Conservation (phyloP, 305 asterid genomes). For the Euphrasia arctica region DNA sequence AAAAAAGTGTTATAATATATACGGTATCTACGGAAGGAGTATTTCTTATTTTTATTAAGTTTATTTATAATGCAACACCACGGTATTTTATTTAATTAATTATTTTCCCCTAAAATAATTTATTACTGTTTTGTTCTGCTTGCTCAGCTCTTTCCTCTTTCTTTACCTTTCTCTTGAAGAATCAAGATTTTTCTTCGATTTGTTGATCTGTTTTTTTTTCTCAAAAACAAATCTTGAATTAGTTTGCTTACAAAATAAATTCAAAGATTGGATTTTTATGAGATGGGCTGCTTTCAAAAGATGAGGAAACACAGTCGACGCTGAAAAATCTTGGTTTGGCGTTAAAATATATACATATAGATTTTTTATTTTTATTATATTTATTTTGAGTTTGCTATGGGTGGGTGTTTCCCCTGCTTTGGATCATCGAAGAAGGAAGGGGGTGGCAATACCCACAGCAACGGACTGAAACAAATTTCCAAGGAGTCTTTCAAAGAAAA, state of each 20-base stretch:
- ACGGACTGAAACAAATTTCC: conserved; percentile 56
- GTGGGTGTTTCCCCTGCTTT: conserved; percentile 84
- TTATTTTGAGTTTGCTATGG: conserved; percentile 52
- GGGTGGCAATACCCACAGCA: conserved; percentile 33
- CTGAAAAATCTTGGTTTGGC: conserved; percentile 20
- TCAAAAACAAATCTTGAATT: conserved; percentile 43
- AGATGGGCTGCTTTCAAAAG: conserved; percentile 43
- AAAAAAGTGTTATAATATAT: too few relatives aligned
- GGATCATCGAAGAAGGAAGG: conserved; percentile 64
- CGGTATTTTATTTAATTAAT: too few relatives aligned
- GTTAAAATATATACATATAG: conserved; percentile 21
- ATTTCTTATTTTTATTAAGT: too few relatives aligned
- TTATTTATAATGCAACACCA: too few relatives aligned
- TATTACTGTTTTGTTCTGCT: conserved; percentile 19
- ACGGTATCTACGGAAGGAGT: too few relatives aligned
- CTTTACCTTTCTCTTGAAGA: conserved; percentile 47
- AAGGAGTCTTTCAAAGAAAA: conserved; percentile 71
- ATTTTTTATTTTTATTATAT: conserved; percentile 29
- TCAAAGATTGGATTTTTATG: conserved; percentile 49
- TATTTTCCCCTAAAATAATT: too few relatives aligned
- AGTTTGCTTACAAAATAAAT: conserved; percentile 31
- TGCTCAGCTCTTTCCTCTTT: conserved; percentile 18
- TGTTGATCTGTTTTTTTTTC: conserved; percentile 83
- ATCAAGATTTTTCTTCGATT: conserved; percentile 62
- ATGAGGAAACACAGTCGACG: conserved; percentile 28